Evolutionary conservation across 805 yeast genomes (phyloP), one percentile per base, ranked within the genome.

Genomic region (Schizosaccharomyces lindneri): DNA sequence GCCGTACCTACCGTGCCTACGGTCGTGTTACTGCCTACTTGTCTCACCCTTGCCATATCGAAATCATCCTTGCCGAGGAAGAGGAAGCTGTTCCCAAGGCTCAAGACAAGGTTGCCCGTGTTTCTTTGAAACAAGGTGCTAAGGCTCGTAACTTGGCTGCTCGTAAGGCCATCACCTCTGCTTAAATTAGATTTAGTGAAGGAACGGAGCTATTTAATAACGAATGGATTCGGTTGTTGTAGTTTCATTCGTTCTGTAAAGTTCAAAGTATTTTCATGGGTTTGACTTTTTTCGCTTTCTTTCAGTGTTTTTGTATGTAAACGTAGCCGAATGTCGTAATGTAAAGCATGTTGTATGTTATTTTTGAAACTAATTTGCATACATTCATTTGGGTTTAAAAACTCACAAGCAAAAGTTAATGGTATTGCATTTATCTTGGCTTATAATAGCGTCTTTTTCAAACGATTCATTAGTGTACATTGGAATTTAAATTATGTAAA

Each of bases 1-100:
- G 99, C 83, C 88, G 99, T 82, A 93, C 98, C 75, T 93, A 81
- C 95, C 89, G 99, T 85, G 99, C 99, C 73, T 97, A 90, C 85
- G 99, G 99, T 86, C 93, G 98, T 85, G 87, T 88, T 76, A 93
- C 90, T 81, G 95, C 96, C 73, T 93, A 88, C 93, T 94, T 88
- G 81, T 87, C 97, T 66, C 81, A 89, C 73, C 98, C 98, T 76
- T 89, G 94, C 74, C 99, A 93, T 86, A 90, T 93, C 76, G 99
- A 93, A 83, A 81, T 93, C 75, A 83, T 87, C 74, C 80, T 93
- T 72, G 85, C 96, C 73, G 98, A 93, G 83, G 86, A 83, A 78
- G 93, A 80, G 70, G 97, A 89, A 79, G 81, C 79, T 73, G 87
- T 93, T 76, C 88, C 83, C 74, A 93, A 90, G 84, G 88, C 97